Conservation (phyloP, 352 stramenopile species). For the Globisporangium abappressorium region DNA sequence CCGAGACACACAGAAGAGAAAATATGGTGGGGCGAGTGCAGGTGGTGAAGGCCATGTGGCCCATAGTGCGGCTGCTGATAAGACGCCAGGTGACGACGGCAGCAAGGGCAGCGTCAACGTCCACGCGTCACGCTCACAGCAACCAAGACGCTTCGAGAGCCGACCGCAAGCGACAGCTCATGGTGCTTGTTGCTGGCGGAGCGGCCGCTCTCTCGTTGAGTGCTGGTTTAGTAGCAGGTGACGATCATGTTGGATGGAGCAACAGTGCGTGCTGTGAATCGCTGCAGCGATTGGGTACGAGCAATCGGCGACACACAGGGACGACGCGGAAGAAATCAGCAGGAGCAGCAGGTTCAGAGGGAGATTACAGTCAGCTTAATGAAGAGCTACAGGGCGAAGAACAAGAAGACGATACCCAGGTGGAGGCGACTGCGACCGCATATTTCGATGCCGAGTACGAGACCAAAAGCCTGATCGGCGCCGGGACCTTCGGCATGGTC, state of each 20-base stretch:
- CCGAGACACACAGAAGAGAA: too few species aligned
- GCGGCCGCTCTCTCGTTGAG: not conserved
- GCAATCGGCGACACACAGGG: slow-evolving; percentile 10
- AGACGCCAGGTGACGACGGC: not conserved
- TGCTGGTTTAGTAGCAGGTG: not conserved
- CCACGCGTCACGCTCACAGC: slow-evolving; percentile 1
- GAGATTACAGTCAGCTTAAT: not conserved
- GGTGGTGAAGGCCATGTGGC: not conserved
- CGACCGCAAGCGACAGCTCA: not conserved
- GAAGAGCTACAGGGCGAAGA: slow-evolving; percentile 1
- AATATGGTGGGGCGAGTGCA: not conserved
- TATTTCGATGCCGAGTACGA: slow-evolving; percentile 76
- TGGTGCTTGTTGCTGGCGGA: not conserved
- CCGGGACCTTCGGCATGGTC: slow-evolving; percentile 77
- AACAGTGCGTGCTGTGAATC: slow-evolving; percentile 6
- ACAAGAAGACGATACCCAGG: not conserved
- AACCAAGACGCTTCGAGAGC: not conserved
- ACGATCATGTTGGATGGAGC: too few species aligned
- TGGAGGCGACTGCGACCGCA: not conserved
- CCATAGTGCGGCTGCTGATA: not conserved
- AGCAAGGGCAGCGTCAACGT: too few species aligned
- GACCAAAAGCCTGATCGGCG: slow-evolving; percentile 54
- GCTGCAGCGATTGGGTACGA: slow-evolving; percentile 7
- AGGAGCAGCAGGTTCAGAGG: not conserved
- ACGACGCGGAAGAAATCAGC: slow-evolving; percentile 16